Evolutionary conservation across 208 protist species (phyloP).

Genomic region (Trichomonas tenax): DNA sequence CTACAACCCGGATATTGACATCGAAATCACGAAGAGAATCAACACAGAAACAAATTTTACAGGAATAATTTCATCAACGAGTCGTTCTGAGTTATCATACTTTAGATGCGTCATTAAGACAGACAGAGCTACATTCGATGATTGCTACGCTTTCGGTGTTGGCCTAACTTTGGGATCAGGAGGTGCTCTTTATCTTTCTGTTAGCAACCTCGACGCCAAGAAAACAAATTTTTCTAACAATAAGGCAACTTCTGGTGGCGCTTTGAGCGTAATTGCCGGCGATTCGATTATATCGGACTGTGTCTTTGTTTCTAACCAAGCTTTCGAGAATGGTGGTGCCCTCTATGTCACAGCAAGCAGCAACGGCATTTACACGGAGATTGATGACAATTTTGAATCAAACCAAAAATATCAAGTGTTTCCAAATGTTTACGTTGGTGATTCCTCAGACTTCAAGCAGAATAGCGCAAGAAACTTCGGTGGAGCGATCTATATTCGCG

Average conservation of each 20-base stretch:
- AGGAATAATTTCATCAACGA: too few relatives aligned
- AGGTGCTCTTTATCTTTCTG: neutral
- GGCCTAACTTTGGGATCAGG: neutral
- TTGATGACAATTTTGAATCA: neutral
- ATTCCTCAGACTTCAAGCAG: neutral
- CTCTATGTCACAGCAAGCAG: neutral
- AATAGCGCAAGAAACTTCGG: neutral
- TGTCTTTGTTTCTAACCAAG: neutral
- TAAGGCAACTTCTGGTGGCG: neutral
- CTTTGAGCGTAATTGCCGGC: neutral
- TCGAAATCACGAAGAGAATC: too few relatives aligned
- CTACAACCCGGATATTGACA: too few relatives aligned
- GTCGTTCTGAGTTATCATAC: neutral
- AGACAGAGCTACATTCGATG: neutral
- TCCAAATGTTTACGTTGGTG: neutral
- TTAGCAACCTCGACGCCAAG: neutral
- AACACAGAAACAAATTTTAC: too few relatives aligned
- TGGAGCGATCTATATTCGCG: neutral
- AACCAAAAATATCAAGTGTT: neutral
- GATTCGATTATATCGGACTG: neutral
- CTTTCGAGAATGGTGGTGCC: neutral
- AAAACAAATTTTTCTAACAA: neutral
- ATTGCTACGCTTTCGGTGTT: neutral
- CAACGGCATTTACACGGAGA: neutral
- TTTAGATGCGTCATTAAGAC: neutral